phyloP scores from a whole-genome alignment of 2,329 filamentous ascomycete genomes.

The Xylaria arbuscula region DNA sequence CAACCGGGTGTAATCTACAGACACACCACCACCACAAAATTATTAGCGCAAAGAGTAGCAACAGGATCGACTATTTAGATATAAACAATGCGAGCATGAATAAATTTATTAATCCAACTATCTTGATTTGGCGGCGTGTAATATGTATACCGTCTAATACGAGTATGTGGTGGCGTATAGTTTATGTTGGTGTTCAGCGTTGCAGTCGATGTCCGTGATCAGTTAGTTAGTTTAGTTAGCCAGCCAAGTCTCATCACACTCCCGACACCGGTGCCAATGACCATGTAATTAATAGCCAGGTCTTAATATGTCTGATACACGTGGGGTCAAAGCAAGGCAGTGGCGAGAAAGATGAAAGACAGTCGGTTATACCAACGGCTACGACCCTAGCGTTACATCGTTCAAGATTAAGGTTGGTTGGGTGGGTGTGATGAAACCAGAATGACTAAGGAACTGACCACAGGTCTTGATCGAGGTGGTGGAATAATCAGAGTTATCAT shows the following conservation, averaged over 20 bases:
- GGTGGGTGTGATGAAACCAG: constrained; percentile 2
- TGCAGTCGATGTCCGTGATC: no score
- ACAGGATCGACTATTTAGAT: no score
- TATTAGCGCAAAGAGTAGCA: no score
- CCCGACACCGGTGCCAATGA: not conserved
- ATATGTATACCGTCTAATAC: no score
- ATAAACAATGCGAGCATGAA: no score
- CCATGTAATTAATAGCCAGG: not conserved
- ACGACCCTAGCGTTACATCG: constrained; percentile 16
- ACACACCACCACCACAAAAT: no score
- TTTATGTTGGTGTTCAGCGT: no score
- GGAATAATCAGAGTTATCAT: not conserved
- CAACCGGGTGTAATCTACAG: no score
- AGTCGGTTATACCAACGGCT: not conserved
- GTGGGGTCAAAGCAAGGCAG: not conserved
- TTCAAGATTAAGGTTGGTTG: not conserved
- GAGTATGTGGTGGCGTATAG: no score
- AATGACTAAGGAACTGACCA: constrained; percentile 6
- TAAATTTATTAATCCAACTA: no score
- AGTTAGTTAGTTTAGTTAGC: no score
- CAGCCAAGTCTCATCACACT: not conserved
- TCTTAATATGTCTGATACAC: constrained; percentile 1
- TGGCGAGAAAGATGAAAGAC: not conserved
- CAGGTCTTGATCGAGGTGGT: not conserved
- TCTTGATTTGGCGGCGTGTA: no score